Evolutionary conservation across 306 rosid genomes (phyloP).

Genomic region (Acacia acuminata): DNA sequence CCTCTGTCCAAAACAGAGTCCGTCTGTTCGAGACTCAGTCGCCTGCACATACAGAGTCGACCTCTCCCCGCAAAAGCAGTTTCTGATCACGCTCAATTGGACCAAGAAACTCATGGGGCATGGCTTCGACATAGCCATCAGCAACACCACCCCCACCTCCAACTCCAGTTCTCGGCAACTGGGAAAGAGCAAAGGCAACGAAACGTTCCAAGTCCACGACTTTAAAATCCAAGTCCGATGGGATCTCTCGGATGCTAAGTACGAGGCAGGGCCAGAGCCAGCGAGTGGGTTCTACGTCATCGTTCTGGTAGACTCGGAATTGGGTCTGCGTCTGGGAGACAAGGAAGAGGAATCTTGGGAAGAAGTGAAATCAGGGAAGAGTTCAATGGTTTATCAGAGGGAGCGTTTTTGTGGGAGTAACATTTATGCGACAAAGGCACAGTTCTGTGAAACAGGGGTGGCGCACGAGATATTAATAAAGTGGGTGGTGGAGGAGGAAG

Average conservation of each 20-base stretch:
- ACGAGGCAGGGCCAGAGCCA: constrained; percentile 70
- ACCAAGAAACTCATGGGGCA: constrained; percentile 42
- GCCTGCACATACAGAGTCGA: constrained; percentile 56
- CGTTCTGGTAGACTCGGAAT: constrained; percentile 58
- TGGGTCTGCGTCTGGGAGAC: constrained; percentile 61
- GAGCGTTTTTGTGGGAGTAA: constrained; percentile 51
- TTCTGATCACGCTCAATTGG: constrained; percentile 61
- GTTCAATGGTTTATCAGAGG: constrained; percentile 56
- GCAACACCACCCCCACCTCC: constrained; percentile 1
- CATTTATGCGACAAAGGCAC: constrained; percentile 63
- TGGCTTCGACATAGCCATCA: constrained; percentile 46
- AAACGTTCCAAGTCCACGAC: constrained; percentile 31
- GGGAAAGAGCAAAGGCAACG: constrained; percentile 43
- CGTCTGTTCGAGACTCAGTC: constrained; percentile 53
- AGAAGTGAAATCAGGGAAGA: constrained; percentile 10
- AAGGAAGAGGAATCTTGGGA: constrained; percentile 31
- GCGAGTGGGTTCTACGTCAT: constrained; percentile 49
- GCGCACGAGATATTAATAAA: constrained; percentile 67
- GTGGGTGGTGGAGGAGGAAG: constrained; percentile 51
- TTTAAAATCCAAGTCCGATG: constrained; percentile 49
- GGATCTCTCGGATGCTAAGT: constrained; percentile 69
- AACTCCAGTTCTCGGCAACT: constrained; percentile 28
- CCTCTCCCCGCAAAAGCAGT: constrained; percentile 40
- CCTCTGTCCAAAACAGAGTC: constrained; percentile 48
- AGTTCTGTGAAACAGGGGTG: constrained; percentile 51